Conservation (phyloP, 306 rosid species). For the Gastrolobium villosum region DNA sequence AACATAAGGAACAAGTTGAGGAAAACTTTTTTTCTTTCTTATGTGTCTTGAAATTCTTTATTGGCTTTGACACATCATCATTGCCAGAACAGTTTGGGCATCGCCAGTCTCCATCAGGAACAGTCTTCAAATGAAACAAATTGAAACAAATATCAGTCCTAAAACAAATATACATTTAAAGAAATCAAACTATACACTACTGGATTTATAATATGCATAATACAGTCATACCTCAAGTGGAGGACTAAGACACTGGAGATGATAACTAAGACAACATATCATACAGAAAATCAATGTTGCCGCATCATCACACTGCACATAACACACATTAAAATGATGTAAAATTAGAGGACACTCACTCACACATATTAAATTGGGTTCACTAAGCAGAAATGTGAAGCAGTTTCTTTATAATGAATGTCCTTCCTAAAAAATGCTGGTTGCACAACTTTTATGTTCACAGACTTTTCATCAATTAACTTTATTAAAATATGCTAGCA, state of each 20-base stretch:
- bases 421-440: too few relatives aligned
- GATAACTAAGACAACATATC: neutral
- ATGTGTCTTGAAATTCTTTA: neutral
- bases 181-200: neutral
- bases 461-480: too few relatives aligned
- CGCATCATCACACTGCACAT: slow-evolving; percentile 7
- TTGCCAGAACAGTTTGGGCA: slow-evolving; percentile 16
- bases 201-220: neutral
- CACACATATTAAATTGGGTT: neutral
- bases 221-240: slow-evolving; percentile 25
- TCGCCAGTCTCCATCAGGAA: slow-evolving; percentile 4
- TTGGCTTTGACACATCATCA: neutral
- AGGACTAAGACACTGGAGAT: slow-evolving; percentile 24
- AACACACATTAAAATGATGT: slow-evolving; percentile 11
- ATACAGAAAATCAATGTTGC: slow-evolving; percentile 22
- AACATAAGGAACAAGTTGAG: neutral
- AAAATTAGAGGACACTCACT: neutral
- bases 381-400: too few relatives aligned
- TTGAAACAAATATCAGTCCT: neutral
- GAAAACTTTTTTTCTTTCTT: neutral
- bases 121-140: slow-evolving; percentile 2
- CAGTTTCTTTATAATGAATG: too few relatives aligned
- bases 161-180: neutral
- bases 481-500: too few relatives aligned
- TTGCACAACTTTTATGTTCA: too few relatives aligned